A percentile compares a stretch with the other conserved stretches of the same genome.
Evolutionary conservation across 179 eudicot genomes (phyloP).

Genomic region (Gypsophila paniculata): DNA sequence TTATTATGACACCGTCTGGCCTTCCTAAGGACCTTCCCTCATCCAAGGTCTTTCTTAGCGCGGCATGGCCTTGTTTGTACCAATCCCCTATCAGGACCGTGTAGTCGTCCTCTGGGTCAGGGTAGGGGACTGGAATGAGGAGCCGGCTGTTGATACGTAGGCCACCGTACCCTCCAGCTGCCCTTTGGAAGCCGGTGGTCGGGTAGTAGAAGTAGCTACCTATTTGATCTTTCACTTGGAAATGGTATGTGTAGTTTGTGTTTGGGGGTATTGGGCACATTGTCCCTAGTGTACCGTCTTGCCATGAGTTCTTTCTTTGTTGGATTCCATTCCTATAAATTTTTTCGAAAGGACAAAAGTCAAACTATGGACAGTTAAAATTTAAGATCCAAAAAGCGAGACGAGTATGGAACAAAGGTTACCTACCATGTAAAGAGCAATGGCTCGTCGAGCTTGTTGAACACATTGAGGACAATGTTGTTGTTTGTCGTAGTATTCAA

Average conservation of each 20-base stretch:
- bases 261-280: constrained; percentile 64
- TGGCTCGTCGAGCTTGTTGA: constrained; percentile 67
- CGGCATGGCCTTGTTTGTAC: constrained; percentile 35
- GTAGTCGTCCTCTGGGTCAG: constrained; percentile 37
- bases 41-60: constrained; percentile 34
- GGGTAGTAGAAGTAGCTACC: constrained; percentile 62
- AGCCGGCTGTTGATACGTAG: constrained; percentile 37
- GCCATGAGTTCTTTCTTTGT: constrained; percentile 67
- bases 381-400: neutral
- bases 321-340: constrained; percentile 45
- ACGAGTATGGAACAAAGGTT: neutral
- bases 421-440: constrained; percentile 56
- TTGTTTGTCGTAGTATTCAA: constrained; percentile 47
- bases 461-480: constrained; percentile 50
- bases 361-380: neutral
- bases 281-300: constrained; percentile 62
- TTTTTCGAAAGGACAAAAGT: neutral
- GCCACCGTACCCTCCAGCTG: constrained; percentile 57
- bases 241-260: constrained; percentile 55
- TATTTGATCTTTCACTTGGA: constrained; percentile 71
- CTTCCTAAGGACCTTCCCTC: constrained; percentile 35
- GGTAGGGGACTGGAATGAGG: constrained; percentile 37
- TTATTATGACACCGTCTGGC: constrained; percentile 43
- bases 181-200: constrained; percentile 39
- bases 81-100: constrained; percentile 47